A percentile compares a stretch with the other conserved stretches of the same genome.
Evolutionary conservation across 148 eudicot species (phyloP).

Genomic region (Arctostaphylos glauca): DNA sequence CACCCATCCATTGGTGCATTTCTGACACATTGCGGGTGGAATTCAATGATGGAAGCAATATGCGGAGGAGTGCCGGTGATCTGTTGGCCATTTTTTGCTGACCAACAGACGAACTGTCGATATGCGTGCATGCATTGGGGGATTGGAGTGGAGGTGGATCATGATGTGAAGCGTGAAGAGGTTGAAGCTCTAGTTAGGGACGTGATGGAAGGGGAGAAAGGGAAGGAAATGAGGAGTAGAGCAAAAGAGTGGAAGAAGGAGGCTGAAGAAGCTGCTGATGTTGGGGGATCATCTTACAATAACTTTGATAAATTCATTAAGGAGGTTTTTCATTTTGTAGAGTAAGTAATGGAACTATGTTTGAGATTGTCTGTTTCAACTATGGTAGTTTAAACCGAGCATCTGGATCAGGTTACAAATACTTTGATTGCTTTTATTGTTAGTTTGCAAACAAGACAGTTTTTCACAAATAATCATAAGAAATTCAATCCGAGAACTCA

Average conservation of each 20-base stretch:
- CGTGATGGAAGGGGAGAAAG: conserved; percentile 19
- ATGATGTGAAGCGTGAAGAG: conserved; percentile 26
- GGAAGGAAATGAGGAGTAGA: conserved; percentile 21
- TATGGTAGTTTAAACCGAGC: not conserved
- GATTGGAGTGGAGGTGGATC: conserved; percentile 27
- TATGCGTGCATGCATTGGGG: conserved; percentile 26
- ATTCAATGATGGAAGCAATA: conserved; percentile 27
- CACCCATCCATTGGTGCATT: conserved; percentile 23
- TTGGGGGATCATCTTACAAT: conserved; percentile 12
- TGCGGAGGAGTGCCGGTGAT: conserved; percentile 28
- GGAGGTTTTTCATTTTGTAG: not conserved
- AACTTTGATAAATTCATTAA: conserved; percentile 5
- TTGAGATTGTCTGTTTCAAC: not conserved
- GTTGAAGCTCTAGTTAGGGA: conserved; percentile 12
- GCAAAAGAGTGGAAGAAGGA: conserved; percentile 19
- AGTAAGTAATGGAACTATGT: not conserved
- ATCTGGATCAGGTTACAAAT: not conserved
- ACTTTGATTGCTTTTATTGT: not conserved
- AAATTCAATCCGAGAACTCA: not conserved
- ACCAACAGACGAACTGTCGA: conserved; percentile 33
- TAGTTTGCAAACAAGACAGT: not conserved
- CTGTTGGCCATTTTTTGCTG: conserved; percentile 32
- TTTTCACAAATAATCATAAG: not conserved
- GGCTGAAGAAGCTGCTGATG: conserved; percentile 12
- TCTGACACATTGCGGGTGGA: conserved; percentile 50